phyloP scores from a whole-genome alignment of 2,329 filamentous ascomycete genomes.

The Ophiostoma ulmi region DNA sequence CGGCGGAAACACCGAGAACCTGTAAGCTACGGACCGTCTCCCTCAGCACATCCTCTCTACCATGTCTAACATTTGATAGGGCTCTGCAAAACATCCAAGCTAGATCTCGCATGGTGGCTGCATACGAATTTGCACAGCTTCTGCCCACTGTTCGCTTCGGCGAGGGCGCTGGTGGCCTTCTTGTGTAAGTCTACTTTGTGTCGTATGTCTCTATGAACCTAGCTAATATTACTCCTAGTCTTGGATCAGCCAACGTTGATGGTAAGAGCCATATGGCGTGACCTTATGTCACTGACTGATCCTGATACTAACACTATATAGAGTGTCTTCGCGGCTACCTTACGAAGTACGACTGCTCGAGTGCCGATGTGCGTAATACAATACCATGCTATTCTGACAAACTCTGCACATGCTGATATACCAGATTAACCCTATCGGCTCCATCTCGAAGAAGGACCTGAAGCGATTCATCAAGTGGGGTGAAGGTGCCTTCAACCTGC shows the following conservation, averaged over 20 bases:
- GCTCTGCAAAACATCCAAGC: constrained; percentile 66
- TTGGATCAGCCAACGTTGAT: constrained; percentile 28
- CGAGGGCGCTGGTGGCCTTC: constrained; percentile 27
- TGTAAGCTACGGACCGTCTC: constrained; percentile 31
- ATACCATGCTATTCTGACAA: background rate
- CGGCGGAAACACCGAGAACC: constrained; percentile 55
- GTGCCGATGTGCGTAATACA: constrained; percentile 20
- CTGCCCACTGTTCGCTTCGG: constrained; percentile 26
- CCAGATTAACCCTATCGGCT: constrained; percentile 57
- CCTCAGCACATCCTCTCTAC: background rate
- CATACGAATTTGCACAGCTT: constrained; percentile 43
- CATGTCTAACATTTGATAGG: constrained; percentile 13
- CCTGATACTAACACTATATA: constrained; percentile 13
- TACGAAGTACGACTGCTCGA: constrained; percentile 63
- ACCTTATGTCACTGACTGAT: background rate
- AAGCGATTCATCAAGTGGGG: constrained; percentile 68
- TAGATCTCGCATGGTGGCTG: constrained; percentile 50
- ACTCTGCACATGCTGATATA: background rate
- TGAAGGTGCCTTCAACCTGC: constrained; percentile 53
- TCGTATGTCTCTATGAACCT: background rate
- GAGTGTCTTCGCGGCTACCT: constrained; percentile 42
- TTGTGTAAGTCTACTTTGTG: constrained; percentile 21
- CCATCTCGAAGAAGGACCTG: constrained; percentile 57
- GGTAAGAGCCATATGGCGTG: constrained; percentile 25
- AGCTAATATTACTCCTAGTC: constrained; percentile 14